These are phyloP conservation scores for Metschnikowia arizonensis DNA, from an alignment of 805 yeast genomes.

Conservation along the genomic window DNA sequence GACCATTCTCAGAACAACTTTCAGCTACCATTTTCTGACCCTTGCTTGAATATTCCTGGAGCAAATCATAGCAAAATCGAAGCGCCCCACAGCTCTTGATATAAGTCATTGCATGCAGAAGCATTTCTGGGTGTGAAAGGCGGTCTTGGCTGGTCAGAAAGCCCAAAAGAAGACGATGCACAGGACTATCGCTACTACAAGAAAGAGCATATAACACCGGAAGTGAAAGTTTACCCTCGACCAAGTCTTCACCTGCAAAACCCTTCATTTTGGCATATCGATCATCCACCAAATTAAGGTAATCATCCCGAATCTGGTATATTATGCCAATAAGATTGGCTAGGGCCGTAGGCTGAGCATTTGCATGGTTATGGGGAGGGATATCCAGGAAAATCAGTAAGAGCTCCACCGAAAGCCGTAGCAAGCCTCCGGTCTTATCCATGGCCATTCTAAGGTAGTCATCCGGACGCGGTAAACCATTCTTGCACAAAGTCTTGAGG, in stretches of 20 bases:
- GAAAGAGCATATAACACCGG: slow-evolving; percentile 64
- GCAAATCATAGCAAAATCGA: slow-evolving; percentile 21
- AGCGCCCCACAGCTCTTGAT: slow-evolving; percentile 26
- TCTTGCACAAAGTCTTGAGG: slow-evolving; percentile 12
- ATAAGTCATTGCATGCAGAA: slow-evolving; percentile 20
- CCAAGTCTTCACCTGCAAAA: slow-evolving; percentile 71
- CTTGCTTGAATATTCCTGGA: slow-evolving; percentile 20
- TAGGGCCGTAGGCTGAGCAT: slow-evolving; percentile 41
- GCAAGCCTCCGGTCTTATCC: slow-evolving; percentile 85
- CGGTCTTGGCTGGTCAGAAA: slow-evolving; percentile 6
- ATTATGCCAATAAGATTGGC: slow-evolving; percentile 77
- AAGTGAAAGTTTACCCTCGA: slow-evolving; percentile 85
- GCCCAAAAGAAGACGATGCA: slow-evolving; percentile 23
- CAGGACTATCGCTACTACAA: slow-evolving; percentile 15
- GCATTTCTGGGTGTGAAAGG: slow-evolving; percentile 9
- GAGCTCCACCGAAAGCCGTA: slow-evolving; percentile 66
- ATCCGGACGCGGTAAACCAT: slow-evolving; percentile 25
- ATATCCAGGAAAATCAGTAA: slow-evolving; percentile 37
- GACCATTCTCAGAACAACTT: neutral
- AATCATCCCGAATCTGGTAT: slow-evolving; percentile 86
- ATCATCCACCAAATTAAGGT: slow-evolving; percentile 58
- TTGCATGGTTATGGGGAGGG: neutral
- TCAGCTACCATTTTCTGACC: slow-evolving; percentile 17
- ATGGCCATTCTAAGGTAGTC: slow-evolving; percentile 76
- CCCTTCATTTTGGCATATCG: slow-evolving; percentile 60